Conservation (phyloP, 2,329 filamentous ascomycete genomes). For the Lasiodiplodia gonubiensis region DNA sequence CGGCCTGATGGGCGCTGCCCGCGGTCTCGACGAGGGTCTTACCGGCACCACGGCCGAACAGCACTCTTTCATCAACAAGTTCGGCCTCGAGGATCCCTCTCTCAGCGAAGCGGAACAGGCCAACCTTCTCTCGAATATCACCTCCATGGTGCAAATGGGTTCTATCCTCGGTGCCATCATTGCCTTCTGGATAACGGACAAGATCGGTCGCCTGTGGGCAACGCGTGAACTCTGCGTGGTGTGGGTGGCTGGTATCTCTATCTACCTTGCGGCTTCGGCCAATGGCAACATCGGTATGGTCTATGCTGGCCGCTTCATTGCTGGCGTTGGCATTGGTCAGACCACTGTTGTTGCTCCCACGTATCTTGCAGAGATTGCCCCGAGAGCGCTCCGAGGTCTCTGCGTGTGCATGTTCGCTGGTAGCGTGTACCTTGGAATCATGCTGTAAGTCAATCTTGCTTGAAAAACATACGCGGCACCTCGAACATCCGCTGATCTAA, state of each 20-base stretch:
- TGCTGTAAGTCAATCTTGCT: conserved; percentile 53
- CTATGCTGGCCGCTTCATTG: conserved; percentile 70
- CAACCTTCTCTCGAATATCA: conserved; percentile 65
- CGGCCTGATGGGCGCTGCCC: conserved; percentile 75
- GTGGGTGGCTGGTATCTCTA: conserved; percentile 50
- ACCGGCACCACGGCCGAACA: conserved; percentile 68
- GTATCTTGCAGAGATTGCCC: conserved; percentile 75
- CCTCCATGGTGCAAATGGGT: conserved; percentile 81
- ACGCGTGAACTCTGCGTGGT: conserved; percentile 49
- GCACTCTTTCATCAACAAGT: conserved; percentile 43
- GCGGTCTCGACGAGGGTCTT: conserved; percentile 80
- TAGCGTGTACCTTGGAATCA: conserved; percentile 77
- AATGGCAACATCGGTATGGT: conserved; percentile 54
- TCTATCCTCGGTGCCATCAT: conserved; percentile 73
- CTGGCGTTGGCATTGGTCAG: conserved; percentile 69
- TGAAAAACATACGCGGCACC: neutral
- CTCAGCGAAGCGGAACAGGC: conserved; percentile 41
- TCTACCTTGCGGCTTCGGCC: conserved; percentile 46
- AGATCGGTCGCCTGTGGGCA: conserved; percentile 51
- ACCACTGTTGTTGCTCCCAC: conserved; percentile 72
- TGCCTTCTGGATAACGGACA: conserved; percentile 58
- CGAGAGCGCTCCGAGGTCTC: conserved; percentile 71
- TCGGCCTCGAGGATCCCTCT: conserved; percentile 42
- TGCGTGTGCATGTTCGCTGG: conserved; percentile 75
- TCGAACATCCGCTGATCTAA: neutral